phyloP scores from a whole-genome alignment of 139 green algal genomes.

The Coelastrella sp. region DNA sequence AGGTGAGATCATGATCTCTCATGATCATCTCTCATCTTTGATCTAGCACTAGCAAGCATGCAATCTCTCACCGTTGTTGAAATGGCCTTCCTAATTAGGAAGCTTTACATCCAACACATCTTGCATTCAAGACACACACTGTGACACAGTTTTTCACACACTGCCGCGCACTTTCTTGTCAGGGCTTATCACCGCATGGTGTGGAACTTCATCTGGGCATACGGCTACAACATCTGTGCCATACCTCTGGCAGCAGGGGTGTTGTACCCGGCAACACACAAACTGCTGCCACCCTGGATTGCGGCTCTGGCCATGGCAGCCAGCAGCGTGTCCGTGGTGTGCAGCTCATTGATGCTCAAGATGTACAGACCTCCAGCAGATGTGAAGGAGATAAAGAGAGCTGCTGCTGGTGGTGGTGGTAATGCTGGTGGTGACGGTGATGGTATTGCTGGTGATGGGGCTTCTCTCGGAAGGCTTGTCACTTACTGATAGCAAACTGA shows the following conservation, averaged over 20 bases:
- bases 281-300: constrained; percentile 92
- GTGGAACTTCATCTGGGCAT: constrained; percentile 87
- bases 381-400: background rate
- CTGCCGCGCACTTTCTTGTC: too few species aligned
- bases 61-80: too few species aligned
- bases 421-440: background rate
- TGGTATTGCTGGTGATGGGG: too few species aligned
- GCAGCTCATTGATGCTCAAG: constrained; percentile 77
- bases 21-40: too few species aligned
- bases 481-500: too few species aligned
- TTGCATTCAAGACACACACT: too few species aligned
- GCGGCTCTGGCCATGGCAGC: constrained; percentile 92
- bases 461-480: too few species aligned
- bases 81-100: too few species aligned
- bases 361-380: constrained; percentile 22
- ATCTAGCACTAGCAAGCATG: background rate
- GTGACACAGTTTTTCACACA: too few species aligned
- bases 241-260: constrained; percentile 40
- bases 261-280: constrained; percentile 75
- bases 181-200: constrained; percentile 77
- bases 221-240: constrained; percentile 38
- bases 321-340: constrained; percentile 87
- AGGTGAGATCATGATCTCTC: constrained; percentile 13
- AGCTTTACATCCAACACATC: too few species aligned
- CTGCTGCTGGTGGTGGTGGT: background rate